Base-by-base conservation (phyloP, 306 rosid genomes). In the Cucumis sativus region DNA sequence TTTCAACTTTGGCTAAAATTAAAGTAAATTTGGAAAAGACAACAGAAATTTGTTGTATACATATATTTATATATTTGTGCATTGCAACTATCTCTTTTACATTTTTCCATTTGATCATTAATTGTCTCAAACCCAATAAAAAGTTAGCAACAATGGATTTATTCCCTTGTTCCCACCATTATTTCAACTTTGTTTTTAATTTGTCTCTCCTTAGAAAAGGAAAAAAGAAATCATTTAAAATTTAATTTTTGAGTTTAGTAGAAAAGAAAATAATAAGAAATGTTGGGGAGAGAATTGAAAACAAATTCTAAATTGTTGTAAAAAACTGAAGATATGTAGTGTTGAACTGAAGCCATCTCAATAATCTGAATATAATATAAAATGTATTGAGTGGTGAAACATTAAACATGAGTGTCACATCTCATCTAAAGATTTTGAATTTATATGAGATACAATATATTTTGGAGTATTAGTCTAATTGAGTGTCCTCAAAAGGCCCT, bases 21-120 rank as follows among this genome's bases (percentile, higher is more conserved):
- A 70, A 70, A 70, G 76, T 70, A 14, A 69, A 23, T 47, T 21
- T 23, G 39, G 49, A 39, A 82, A 77, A 79, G 78, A 78, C 82
- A 47, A 70, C 82, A 84, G 57, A 79, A 49, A 79, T 45, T 56
- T 20, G 30, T 40, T 78, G 10, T 62, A 10, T 28, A 20, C 2
- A 30, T 30, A 30, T 30, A 30, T 30, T 2, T 30, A 30, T 30
- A 30, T 30, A 33, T 69, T 70, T 68, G 20, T 17, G 45, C 70
- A 65, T 65, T 65, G 17, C 51, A 41, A 68, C 56, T 28, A 67
- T 18, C 18, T 68, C 17, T 68, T 68, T 40, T n/a, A 10, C 56
- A 68, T 40, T 40, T 28, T 68, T 68, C 30, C 35, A 68, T 41
- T 66, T 18, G 51, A 66, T 66, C 72, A 66, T 39, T 39, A 39